These are phyloP conservation scores for Telfairia occidentalis DNA, from an alignment of 331 rosid genomes.

Conservation along the genomic window DNA sequence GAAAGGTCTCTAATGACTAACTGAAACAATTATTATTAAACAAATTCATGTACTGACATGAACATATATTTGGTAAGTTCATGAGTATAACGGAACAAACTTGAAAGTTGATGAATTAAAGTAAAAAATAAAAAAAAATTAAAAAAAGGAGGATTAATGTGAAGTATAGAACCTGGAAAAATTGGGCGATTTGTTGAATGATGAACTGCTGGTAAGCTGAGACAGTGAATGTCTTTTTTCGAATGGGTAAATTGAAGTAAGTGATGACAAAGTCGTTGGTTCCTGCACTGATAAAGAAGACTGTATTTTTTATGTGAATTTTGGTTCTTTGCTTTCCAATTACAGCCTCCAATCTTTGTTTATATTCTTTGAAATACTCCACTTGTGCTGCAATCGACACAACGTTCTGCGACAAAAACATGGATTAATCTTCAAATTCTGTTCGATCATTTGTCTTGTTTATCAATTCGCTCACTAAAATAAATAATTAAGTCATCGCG, in stretches of 20 bases:
- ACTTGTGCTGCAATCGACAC: conserved; percentile 42
- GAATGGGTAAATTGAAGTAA: conserved; percentile 36
- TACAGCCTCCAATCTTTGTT: conserved; percentile 26
- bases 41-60: no score
- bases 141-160: neutral
- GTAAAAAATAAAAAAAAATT: no score
- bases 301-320: conserved; percentile 34
- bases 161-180: conserved; percentile 45
- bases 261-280: conserved; percentile 63
- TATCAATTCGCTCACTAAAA: no score
- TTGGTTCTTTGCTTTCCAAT: conserved; percentile 33
- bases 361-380: conserved; percentile 50
- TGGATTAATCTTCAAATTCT: no score
- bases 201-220: conserved; percentile 41
- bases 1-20: no score
- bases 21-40: no score
- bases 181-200: conserved; percentile 26
- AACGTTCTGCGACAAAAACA: conserved; percentile 23
- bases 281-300: conserved; percentile 53
- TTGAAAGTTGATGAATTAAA: no score
- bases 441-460: no score
- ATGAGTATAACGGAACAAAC: no score
- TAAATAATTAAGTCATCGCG: no score
- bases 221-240: conserved; percentile 27
- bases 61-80: no score